Base-by-base conservation (phyloP, 768 basidiomycete genomes). In the Cystoderma amianthinum region DNA sequence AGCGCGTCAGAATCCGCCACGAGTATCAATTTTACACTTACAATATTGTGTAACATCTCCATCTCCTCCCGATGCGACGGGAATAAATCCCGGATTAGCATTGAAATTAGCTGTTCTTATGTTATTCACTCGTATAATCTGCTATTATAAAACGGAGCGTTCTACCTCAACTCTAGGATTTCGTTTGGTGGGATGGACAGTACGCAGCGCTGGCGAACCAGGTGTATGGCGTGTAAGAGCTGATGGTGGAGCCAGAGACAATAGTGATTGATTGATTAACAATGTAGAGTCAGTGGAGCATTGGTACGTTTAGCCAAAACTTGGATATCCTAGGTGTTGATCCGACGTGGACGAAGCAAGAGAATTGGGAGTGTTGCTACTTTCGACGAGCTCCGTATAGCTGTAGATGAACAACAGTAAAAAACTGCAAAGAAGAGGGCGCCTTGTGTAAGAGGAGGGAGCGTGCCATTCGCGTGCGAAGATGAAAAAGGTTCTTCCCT, bases 131-230 rank as follows among this genome's bases (percentile, higher is more conserved):
- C n/a, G 32, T 19, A 1, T 13, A n/a, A 17, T 21, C 21, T n/a
- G 16, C 4, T 21, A 25, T 21, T 24, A 24, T 16, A 12, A 22
- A 30, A 46, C 20, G 13, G 21, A 15, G 39, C 55, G 5, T 21
- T 56, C 57, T 46, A 57, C 80, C 80, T 54, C 79, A 81, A 21
- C 65, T 52, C 76, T 78, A 80, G 16, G 62, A 60, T 32, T 68
- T 47, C 18, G 69, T 73, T 30, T 57, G 40, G 3, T 64, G 38
- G 4, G 74, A 58, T 12, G 55, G 39, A 42, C 80, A 82, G 47
- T 74, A 74, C 1, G 62, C 77, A 7, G 75, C 53, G 24, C 69
- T 68, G 1, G 79, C 75, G 47, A 70, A 78, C 42, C 55, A 60
- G 0, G 73, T 68, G 58, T 69, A 80, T 1, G 77, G 65, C 25